phyloP scores from a whole-genome alignment of 805 yeast species.

The Huiozyma naganishii region DNA sequence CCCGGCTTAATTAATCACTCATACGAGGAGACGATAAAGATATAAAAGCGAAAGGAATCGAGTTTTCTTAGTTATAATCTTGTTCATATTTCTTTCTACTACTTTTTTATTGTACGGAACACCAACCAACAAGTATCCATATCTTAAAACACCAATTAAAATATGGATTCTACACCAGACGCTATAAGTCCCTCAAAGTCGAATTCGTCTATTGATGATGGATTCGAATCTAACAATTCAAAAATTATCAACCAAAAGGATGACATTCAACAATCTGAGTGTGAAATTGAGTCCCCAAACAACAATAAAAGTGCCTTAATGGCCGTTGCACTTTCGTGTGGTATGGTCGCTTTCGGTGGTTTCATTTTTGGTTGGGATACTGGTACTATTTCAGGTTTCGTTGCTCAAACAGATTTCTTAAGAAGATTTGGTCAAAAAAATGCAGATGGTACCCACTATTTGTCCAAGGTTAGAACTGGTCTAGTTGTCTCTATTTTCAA shows the following conservation, averaged over 20 bases:
- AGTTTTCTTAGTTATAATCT: no score
- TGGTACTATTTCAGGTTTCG: slow-evolving; percentile 70
- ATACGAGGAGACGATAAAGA: no score
- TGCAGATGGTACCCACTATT: slow-evolving; percentile 13
- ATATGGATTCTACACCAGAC: slow-evolving; percentile 12
- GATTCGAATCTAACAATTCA: slow-evolving; percentile 8
- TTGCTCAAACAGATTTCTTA: slow-evolving; percentile 31
- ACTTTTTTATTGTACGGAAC: not conserved
- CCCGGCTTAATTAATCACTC: no score
- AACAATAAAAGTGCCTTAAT: slow-evolving; percentile 18
- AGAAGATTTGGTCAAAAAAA: slow-evolving; percentile 17
- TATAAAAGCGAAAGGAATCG: no score
- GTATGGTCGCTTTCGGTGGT: slow-evolving; percentile 63
- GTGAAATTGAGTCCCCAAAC: not conserved
- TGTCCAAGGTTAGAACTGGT: slow-evolving; percentile 22
- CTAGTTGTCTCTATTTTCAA: slow-evolving; percentile 41
- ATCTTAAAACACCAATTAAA: no score
- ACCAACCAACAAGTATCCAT: not conserved
- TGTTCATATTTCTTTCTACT: not conserved
- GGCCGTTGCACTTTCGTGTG: slow-evolving; percentile 23
- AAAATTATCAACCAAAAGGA: not conserved
- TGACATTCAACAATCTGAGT: not conserved
- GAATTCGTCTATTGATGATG: slow-evolving; percentile 6
- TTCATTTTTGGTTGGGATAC: slow-evolving; percentile 74
- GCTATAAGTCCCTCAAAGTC: slow-evolving; percentile 9